These are phyloP conservation scores for Deuterostichococcus epilithicus DNA, from an alignment of 139 green algal genomes.

Conservation along the genomic window DNA sequence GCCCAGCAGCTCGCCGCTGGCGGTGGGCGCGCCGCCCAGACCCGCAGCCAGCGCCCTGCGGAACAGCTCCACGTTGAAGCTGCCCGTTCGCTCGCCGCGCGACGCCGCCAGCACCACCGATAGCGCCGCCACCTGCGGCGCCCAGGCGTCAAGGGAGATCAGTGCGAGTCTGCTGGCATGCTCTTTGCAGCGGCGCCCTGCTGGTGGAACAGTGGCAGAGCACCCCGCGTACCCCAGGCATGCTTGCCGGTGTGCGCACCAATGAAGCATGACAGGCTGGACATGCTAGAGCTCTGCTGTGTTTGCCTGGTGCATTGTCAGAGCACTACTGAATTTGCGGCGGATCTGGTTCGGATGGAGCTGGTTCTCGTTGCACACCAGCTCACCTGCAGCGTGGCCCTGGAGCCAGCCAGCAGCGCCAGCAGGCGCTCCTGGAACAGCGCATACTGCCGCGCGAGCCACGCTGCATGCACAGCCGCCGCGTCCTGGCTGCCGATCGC, in stretches of 20 bases:
- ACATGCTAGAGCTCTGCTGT: neutral
- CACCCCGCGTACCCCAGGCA: no score
- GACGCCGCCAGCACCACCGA: constrained; percentile 59
- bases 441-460: constrained; percentile 48
- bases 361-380: neutral
- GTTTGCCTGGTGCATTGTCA: no score
- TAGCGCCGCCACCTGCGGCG: constrained; percentile 37
- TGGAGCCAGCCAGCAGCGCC: constrained; percentile 7
- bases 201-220: neutral
- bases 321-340: no score
- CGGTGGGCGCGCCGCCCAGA: constrained; percentile 7
- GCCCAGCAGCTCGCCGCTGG: constrained; percentile 34
- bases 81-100: constrained; percentile 27
- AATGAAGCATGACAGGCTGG: no score
- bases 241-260: no score
- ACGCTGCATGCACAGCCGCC: constrained; percentile 20
- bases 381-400: neutral
- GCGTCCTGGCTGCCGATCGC: neutral
- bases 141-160: neutral
- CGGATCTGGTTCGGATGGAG: neutral
- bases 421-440: constrained; percentile 27
- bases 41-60: constrained; percentile 26
- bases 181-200: neutral
- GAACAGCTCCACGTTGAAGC: constrained; percentile 46
- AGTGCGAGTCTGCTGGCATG: neutral